Evolutionary conservation across 1,284 basidiomycete species (phyloP).

Genomic region (Fistulinella cinereoalba): DNA sequence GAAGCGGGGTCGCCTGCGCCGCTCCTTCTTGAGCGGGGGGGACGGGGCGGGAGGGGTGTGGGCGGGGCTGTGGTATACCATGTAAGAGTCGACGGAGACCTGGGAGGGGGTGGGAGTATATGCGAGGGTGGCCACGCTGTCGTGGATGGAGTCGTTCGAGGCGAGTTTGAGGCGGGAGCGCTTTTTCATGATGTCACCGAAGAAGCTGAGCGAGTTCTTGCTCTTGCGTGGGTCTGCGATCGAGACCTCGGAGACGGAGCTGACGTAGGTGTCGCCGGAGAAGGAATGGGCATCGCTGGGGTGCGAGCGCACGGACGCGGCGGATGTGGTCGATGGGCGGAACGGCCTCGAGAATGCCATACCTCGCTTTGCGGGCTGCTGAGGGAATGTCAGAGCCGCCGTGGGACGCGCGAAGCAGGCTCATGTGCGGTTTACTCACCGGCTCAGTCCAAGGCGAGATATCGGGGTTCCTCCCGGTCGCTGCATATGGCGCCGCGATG

Average conservation of each 20-base stretch:
- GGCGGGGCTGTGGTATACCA: conserved; percentile 5
- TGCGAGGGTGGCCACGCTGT: conserved; percentile 16
- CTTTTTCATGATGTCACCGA: conserved; percentile 33
- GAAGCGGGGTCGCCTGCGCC: conserved; percentile 18
- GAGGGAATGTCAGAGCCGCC: background rate
- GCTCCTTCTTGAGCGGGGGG: conserved; percentile 32
- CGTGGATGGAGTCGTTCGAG: conserved; percentile 25
- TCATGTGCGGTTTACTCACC: conserved; percentile 1
- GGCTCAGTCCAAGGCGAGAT: conserved; percentile 29
- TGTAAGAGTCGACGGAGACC: conserved; percentile 24
- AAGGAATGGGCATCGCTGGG: conserved; percentile 42
- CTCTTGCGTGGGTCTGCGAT: conserved; percentile 32
- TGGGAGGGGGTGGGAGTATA: conserved; percentile 23
- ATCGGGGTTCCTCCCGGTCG: conserved; percentile 10
- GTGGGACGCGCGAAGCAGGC: background rate
- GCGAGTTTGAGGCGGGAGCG: conserved; percentile 34
- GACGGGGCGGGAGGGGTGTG: conserved; percentile 22
- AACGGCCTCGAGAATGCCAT: conserved; percentile 36
- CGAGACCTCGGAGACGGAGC: conserved; percentile 31
- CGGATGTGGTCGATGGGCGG: conserved; percentile 31
- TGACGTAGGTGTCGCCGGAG: conserved; percentile 32
- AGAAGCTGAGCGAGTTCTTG: conserved; percentile 30
- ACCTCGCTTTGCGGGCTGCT: conserved; percentile 11
- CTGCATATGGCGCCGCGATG: background rate
- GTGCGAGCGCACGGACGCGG: conserved; percentile 33